phyloP scores from a whole-genome alignment of 305 asterid species.

The Fraxinus baroniana region DNA sequence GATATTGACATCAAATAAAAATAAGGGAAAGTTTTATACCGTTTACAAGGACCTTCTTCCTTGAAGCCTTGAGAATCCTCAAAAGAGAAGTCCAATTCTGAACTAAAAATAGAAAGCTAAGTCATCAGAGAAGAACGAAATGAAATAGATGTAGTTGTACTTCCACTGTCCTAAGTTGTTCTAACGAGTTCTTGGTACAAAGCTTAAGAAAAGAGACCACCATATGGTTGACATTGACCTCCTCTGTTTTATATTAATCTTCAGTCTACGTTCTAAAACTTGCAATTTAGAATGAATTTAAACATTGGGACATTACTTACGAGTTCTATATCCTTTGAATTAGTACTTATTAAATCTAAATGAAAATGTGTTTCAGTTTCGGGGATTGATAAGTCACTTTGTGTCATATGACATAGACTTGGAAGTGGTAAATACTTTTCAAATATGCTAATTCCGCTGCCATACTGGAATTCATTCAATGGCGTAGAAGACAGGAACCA shows the following conservation, averaged over 20 bases:
- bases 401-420: not conserved
- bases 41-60: conserved; percentile 23
- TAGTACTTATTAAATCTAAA: not conserved
- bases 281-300: not conserved
- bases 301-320: not conserved
- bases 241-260: not conserved
- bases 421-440: not conserved
- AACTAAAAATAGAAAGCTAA: conserved; percentile 7
- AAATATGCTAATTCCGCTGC: not conserved
- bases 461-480: not conserved
- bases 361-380: not conserved
- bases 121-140: not conserved
- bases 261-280: not conserved
- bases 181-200: not conserved
- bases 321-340: not conserved
- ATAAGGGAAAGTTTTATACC: conserved; percentile 1
- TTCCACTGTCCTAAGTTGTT: not conserved
- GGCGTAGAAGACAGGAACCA: not conserved
- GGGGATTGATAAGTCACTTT: not conserved
- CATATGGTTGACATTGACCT: not conserved
- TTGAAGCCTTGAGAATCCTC: conserved; percentile 25
- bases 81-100: conserved; percentile 16
- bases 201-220: not conserved
- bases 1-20: not conserved
- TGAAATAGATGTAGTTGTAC: not conserved